Percentiles rank a stretch among this genome's conserved stretches.
phyloP scores from a whole-genome alignment of 2,329 filamentous ascomycete genomes.

The Fusarium bactridioides region DNA sequence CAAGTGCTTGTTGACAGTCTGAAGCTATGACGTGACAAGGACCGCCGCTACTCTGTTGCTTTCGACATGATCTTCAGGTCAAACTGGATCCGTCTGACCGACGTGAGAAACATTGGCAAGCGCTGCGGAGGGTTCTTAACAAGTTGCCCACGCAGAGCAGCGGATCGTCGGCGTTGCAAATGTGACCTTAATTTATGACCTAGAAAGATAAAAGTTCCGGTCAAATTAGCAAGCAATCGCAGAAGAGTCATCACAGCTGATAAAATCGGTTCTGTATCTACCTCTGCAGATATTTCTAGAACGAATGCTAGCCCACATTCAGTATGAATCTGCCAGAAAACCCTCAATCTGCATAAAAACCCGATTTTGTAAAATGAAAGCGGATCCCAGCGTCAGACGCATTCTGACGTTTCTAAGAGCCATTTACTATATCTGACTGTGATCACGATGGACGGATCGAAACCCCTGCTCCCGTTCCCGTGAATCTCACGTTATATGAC shows the following conservation, averaged over 20 bases:
- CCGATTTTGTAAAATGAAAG: not conserved
- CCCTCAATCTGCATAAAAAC: too few relatives aligned
- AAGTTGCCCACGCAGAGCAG: too few relatives aligned
- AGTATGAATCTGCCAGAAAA: not conserved
- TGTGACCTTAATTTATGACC: too few relatives aligned
- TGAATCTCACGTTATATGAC: not conserved
- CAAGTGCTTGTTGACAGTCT: too few relatives aligned
- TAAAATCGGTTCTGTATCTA: not conserved
- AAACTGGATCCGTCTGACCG: not conserved
- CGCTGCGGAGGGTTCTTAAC: fast-evolving
- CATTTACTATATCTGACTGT: too few relatives aligned
- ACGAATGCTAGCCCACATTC: fast-evolving
- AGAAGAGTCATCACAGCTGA: not conserved
- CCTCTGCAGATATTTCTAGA: not conserved
- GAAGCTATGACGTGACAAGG: too few relatives aligned
- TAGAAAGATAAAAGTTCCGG: too few relatives aligned
- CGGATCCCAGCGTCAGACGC: not conserved
- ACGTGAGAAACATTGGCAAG: too few relatives aligned
- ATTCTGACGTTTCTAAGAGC: too few relatives aligned
- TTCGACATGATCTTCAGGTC: not conserved
- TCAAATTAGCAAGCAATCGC: not conserved
- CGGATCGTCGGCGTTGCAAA: too few relatives aligned
- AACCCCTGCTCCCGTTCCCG: not conserved
- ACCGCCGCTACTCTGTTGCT: fast-evolving
- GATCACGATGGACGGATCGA: not conserved